Evolutionary conservation across 345 rosid species (phyloP), one percentile per base, ranked within the genome.

Genomic region (Salix exigua): DNA sequence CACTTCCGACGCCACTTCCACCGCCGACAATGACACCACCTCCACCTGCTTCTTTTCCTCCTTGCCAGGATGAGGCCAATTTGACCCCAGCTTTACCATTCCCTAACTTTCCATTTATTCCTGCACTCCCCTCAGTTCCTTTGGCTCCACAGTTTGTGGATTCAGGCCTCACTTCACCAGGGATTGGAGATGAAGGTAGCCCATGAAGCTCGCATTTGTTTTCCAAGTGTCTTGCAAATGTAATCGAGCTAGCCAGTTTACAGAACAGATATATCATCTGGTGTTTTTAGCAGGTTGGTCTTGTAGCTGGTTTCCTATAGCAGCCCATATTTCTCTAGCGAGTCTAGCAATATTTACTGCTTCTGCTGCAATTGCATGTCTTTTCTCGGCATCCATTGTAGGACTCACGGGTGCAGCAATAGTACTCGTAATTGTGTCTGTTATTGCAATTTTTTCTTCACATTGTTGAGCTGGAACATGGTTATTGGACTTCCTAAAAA

Each of bases 41-140:
- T 19, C 28, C 71, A 7, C 19, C 21, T 1, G 58, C 72, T 11
- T 38, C 35, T 1, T 31, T 37, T 4, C 26, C 75, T 0, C 5
- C 50, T 0, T 12, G 38, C 40, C 44, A 70, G 6, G 8, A 50
- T 31, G 28, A 23, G 40, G 19, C 26, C 48, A 23, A 33, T 64
- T 38, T 26, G 25, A 67, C 28, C 38, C 63, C 79, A 7, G 21
- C 26, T 58, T 65, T 71, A 42, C 75, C 80, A 35, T 64, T 77
- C 35, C 75, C 80, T 13, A 72, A 75, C 23, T 77, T 77, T 33
- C 80, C 80, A 7, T 77, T 71, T 71, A 38, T 64, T 8, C 80
- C 80, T 30, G 23, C 19, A 7, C 64, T 50, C 44, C 78, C 68
- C 10, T 10, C 23, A 14, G 7, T 31, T 35, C 38, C 79, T 13